Percentiles rank a stretch among this genome's conserved stretches.
These are phyloP conservation scores for Fusarium sp. DNA, from an alignment of 2,329 filamentous ascomycete genomes.

Conservation along the genomic window DNA sequence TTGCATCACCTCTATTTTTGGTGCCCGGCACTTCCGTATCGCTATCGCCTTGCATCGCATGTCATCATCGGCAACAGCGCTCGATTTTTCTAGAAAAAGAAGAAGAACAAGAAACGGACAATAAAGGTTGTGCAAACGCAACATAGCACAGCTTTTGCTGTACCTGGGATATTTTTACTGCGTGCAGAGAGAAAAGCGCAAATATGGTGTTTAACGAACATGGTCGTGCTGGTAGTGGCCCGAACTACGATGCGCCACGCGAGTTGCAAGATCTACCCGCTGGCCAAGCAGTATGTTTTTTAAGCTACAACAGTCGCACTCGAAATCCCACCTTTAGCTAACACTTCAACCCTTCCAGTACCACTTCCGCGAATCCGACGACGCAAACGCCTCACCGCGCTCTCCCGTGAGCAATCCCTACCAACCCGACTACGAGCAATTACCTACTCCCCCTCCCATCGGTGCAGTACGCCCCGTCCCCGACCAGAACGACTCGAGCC, in stretches of 20 bases:
- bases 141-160: not conserved
- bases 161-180: not conserved
- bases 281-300: constrained; percentile 41
- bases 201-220: constrained; percentile 33
- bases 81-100: constrained; percentile 10
- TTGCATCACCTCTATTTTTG: constrained; percentile 23
- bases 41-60: constrained; percentile 25
- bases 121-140: not conserved
- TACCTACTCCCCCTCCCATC: constrained; percentile 34
- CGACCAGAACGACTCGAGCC: constrained; percentile 36
- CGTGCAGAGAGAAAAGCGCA: constrained; percentile 4
- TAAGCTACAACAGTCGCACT: not conserved
- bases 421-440: constrained; percentile 26
- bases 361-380: constrained; percentile 38
- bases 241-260: constrained; percentile 38
- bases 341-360: constrained; percentile 17
- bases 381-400: constrained; percentile 15
- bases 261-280: constrained; percentile 44
- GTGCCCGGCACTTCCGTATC: constrained; percentile 35
- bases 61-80: constrained; percentile 8
- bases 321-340: not conserved
- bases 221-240: constrained; percentile 19
- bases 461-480: constrained; percentile 31
- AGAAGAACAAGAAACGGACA: not conserved
- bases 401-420: constrained; percentile 39